Evolutionary conservation across 345 rosid genomes (phyloP), one percentile per base, ranked within the genome.

Genomic region (Noccaea caerulescens): DNA sequence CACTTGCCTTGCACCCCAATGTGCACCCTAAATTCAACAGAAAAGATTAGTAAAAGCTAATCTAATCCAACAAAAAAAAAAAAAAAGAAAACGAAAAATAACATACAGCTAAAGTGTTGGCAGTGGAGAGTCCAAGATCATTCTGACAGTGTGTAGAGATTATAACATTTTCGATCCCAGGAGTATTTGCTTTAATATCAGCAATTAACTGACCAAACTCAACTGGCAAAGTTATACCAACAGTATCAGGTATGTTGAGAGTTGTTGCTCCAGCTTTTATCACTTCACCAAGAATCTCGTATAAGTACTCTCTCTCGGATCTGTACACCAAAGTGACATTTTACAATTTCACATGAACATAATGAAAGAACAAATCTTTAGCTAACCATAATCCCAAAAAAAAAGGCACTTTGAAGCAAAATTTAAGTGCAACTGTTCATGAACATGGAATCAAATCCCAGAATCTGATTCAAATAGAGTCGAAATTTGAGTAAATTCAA

Each of bases 61-160:
- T 14, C 18, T 4, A 32, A 60, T 38, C 36, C 36, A 58, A 46
- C 10, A 4, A 7, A 38, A 14, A 23, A 11, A 34, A 13, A 11
- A 34, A 13, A n/a, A 37, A 20, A 14, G 32, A 8, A 6, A 11
- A 45, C 55, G 1, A 64, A 55, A 58, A 43, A 10, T 20, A 49
- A 51, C 23, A 72, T 84, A 93, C 98, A 55, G 93, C 82, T 77
- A 93, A 70, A 33, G 93, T 84, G 79, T 93, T 93, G 79, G 98
- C 97, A 10, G 98, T 88, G 25, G 98, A 83, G 80, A 93, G 98
- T 64, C 98, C 98, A 83, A 93, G 98, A 87, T 90, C 98, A 65
- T 93, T 88, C 72, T 93, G 98, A 69, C 98, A 93, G 63, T 93
- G 98, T 0, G 97, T 87, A n/a, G 97, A 90, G 68, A 93, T 83